phyloP scores from a whole-genome alignment of 257 asterid species.

The Coffea canephora region DNA sequence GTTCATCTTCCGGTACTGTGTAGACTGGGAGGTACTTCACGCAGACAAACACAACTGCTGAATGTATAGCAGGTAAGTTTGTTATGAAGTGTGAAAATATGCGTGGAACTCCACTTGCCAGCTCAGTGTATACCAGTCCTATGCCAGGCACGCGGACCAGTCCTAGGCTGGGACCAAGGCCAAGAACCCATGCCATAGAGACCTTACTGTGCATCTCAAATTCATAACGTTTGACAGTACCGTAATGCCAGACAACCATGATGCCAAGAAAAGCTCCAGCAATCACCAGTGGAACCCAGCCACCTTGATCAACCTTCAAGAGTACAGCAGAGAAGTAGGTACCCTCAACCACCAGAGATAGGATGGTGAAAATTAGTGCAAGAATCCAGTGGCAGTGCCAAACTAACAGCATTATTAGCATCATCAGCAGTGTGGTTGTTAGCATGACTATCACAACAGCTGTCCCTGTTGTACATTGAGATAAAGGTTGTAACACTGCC shows the following conservation, averaged over 20 bases:
- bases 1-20: constrained; percentile 86
- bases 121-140: constrained; percentile 96
- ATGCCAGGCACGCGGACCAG: constrained; percentile 97
- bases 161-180: constrained; percentile 94
- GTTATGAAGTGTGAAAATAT: constrained; percentile 97
- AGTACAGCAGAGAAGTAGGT: constrained; percentile 86
- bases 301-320: constrained; percentile 86
- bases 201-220: constrained; percentile 97
- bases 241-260: constrained; percentile 96
- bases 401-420: constrained; percentile 75
- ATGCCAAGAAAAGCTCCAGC: constrained; percentile 79
- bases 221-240: constrained; percentile 79
- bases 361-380: constrained; percentile 65
- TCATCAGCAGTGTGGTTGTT: constrained; percentile 90
- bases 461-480: constrained; percentile 54
- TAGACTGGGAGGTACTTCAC: constrained; percentile 94
- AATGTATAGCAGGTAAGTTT: constrained; percentile 83
- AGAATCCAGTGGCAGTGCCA: constrained; percentile 97
- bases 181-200: constrained; percentile 93
- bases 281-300: constrained; percentile 97
- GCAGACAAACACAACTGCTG: constrained; percentile 81
- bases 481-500: background rate
- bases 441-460: constrained; percentile 97
- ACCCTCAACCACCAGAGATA: constrained; percentile 73
- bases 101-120: constrained; percentile 92